Base-by-base conservation (phyloP, 148 eudicot species). In the Drosera capensis region DNA sequence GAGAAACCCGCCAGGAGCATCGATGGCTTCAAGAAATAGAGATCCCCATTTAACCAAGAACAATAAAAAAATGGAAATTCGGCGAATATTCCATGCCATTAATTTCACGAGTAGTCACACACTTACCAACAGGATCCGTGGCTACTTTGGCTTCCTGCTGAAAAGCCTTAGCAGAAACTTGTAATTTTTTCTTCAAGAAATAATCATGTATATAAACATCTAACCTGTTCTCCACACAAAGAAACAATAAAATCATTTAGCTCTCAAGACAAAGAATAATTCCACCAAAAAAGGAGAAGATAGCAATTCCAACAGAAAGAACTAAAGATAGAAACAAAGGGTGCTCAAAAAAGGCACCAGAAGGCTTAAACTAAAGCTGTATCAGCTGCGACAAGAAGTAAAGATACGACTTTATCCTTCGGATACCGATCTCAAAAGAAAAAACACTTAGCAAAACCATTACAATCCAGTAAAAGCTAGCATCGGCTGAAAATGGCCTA, bases 141-240 rank as follows among this genome's bases (percentile, higher is more conserved):
- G 74, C 56, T 14, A 70, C 70, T 60, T 70, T 70, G 25, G 59
- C 74, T 60, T 70, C 70, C 49, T 65, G 70, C 48, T 70, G 74
- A 52, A 70, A 70, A 42, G 74, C 74, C 49, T 70, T 70, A 20
- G 74, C 74, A 56, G 74, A 70, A 45, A 54, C 55, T 52, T 65
- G 67, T 57, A 70, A 49, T 53, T 70, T 70, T 64, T 70, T 70
- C 64, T 70, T 70, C 51, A 70, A 56, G 57, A 70, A 60, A 41
- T 70, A 70, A 49, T 70, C 74, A 45, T 70, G 67, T 51, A 70
- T 70, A 56, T 70, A 65, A 40, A 70, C 74, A 65, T 70, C 74
- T 54, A 70, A 60, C 70, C 74, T 70, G 57, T 51, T 17, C 19
- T 19, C 44, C 51, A 40, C 17, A 47, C 20, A 40, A 45, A 21